phyloP scores from a whole-genome alignment of 2,329 filamentous ascomycete genomes.

The Eutypa lata region DNA sequence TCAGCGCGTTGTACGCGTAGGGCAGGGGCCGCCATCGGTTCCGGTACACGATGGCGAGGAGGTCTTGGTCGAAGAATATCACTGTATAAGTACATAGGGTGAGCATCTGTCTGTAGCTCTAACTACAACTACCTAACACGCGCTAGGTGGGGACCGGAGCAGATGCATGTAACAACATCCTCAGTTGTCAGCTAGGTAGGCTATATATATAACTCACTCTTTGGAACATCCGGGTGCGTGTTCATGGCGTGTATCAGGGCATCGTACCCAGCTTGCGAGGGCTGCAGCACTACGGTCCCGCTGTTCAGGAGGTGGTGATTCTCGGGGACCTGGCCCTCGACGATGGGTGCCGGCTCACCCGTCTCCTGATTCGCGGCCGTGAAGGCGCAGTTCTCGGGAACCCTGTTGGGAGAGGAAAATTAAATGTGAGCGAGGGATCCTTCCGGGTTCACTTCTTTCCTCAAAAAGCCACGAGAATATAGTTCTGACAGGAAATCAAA shows the following conservation, averaged over 20 bases:
- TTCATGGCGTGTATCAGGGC: slow-evolving; percentile 29
- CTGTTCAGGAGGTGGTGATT: slow-evolving; percentile 35
- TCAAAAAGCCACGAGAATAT: too few relatives aligned
- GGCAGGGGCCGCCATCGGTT: slow-evolving; percentile 25
- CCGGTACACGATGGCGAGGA: slow-evolving; percentile 26
- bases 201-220: slow-evolving; percentile 2
- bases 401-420: slow-evolving; percentile 9
- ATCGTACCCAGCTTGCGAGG: slow-evolving; percentile 25
- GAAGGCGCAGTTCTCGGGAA: slow-evolving; percentile 29
- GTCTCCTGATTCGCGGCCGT: slow-evolving; percentile 27
- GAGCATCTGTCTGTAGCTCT: too few relatives aligned
- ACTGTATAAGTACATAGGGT: slow-evolving; percentile 7
- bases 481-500: too few relatives aligned
- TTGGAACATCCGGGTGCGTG: slow-evolving; percentile 26
- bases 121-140: too few relatives aligned
- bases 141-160: too few relatives aligned
- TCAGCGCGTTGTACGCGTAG: slow-evolving; percentile 28
- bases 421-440: too few relatives aligned
- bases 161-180: too few relatives aligned
- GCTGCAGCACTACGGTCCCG: slow-evolving; percentile 29
- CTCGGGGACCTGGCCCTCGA: slow-evolving; percentile 17
- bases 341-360: slow-evolving; percentile 23
- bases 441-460: too few relatives aligned
- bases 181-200: too few relatives aligned
- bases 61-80: slow-evolving; percentile 29